Base-by-base conservation (phyloP, 306 rosid genomes). In the Amphicarpaea edgeworthii region DNA sequence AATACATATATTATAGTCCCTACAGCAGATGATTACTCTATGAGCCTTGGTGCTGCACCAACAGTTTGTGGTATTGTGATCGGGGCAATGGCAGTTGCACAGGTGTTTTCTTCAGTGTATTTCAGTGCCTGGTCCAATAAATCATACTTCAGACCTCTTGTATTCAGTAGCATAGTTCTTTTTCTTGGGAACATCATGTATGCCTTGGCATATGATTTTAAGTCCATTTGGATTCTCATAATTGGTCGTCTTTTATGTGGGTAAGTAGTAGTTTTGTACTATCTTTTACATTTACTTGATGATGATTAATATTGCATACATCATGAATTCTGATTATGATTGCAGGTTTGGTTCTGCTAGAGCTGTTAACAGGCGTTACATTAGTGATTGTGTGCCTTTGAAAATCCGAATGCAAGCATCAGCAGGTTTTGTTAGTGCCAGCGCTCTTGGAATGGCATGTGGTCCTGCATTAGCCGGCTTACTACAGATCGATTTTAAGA, bases 371-470 rank as follows among this genome's bases (percentile, higher is more conserved):
- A 83, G 98, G 73, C 93, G 98, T 49, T 93, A 93, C 69, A 93
- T 93, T 49, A 93, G 96, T 77, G 98, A 93, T 65, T 93, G 98
- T 63, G 98, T 93, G 46, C 98, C 98, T 28, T 83, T 77, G 62
- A 90, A 81, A 82, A 58, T 67, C 71, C 96, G 98, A 59, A 87
- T 93, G 96, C 95, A 93, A 82, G 98, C 98, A 53, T 93, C 98
- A 15, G 98, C 98, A 3, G 98, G 89, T 67, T 93, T 93, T 81
- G 98, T 93, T 37, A 93, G 98, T 80, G 96, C 96, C 42, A 93
- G 98, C 47, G 98, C 98, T 76, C 93, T 93, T 63, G 98, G 98
- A 80, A 93, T 93, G 98, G 98, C 98, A 62, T 89, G 96, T 79
- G 98, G 98, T 79, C 98, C 98, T 71, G 98, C 96, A 65, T 78